Evolutionary conservation across 2,329 filamentous ascomycete genomes (phyloP).

Genomic region (Talaromyces sp.): DNA sequence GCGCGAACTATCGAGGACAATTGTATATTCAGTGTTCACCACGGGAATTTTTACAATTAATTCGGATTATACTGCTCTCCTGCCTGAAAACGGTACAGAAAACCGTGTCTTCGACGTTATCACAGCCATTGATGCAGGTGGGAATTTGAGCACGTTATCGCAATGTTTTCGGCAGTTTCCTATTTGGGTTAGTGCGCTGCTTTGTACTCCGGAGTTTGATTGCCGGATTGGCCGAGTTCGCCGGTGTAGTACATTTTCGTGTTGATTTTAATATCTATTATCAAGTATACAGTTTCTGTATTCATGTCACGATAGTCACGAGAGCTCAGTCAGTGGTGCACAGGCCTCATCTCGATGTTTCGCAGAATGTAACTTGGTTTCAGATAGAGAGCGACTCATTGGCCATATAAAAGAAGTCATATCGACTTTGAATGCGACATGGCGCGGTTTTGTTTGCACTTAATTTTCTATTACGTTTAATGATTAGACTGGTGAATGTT

Average conservation of each 20-base stretch:
- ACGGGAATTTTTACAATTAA: too few species aligned
- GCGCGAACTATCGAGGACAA: neutral
- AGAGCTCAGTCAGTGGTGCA: neutral
- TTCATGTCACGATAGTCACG: too few species aligned
- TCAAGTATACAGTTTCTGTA: too few species aligned
- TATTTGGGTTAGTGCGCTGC: neutral
- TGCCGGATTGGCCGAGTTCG: neutral
- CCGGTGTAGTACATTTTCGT: neutral
- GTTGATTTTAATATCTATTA: neutral
- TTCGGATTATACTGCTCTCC: neutral
- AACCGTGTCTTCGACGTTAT: neutral
- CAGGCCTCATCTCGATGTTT: neutral
- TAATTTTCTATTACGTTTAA: neutral
- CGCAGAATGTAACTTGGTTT: neutral
- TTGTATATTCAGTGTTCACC: too few species aligned
- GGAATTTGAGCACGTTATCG: neutral
- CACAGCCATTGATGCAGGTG: neutral
- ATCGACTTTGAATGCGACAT: neutral
- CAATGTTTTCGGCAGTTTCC: neutral
- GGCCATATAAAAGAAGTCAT: neutral
- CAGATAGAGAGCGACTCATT: neutral
- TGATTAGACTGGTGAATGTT: too few species aligned
- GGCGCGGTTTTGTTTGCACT: neutral
- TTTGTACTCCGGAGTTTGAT: neutral
- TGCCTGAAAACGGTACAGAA: neutral